Conservation (phyloP, 169 alveolate genomes). For the Eimeria falciformis region DNA sequence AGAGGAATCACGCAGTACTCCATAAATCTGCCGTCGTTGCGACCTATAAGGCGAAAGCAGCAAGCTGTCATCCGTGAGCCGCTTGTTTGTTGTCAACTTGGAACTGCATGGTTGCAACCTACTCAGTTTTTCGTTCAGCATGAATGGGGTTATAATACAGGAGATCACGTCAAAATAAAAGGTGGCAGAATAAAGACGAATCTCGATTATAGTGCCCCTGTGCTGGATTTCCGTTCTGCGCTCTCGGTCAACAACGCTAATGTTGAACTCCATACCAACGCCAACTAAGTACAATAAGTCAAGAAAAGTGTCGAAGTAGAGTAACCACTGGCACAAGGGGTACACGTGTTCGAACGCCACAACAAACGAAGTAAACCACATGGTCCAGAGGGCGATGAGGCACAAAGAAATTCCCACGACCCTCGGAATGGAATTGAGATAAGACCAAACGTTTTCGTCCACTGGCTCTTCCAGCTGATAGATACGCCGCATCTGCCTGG, state of each 20-base stretch:
- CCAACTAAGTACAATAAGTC: slow-evolving; percentile 5
- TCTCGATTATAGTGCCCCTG: slow-evolving; percentile 11
- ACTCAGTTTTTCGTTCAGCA: background rate
- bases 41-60: too few species aligned
- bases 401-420: slow-evolving; percentile 22
- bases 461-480: slow-evolving; percentile 66
- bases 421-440: slow-evolving; percentile 38
- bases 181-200: background rate
- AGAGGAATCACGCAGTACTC: too few species aligned
- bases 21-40: too few species aligned
- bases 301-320: slow-evolving; percentile 18
- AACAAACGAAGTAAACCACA: slow-evolving; percentile 41
- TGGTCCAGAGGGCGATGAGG: slow-evolving; percentile 33
- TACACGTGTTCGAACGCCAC: slow-evolving; percentile 41
- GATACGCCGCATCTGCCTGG: slow-evolving; percentile 41
- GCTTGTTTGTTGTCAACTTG: too few species aligned
- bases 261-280: slow-evolving; percentile 48
- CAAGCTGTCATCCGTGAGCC: too few species aligned
- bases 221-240: slow-evolving; percentile 52
- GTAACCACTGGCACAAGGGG: background rate
- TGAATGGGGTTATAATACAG: slow-evolving; percentile 35
- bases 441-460: slow-evolving; percentile 63
- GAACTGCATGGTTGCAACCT: background rate
- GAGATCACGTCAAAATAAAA: slow-evolving; percentile 16
- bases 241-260: slow-evolving; percentile 31